Conservation (phyloP, 2,329 filamentous ascomycete species). For the Pseudogymnoascus sp. region DNA sequence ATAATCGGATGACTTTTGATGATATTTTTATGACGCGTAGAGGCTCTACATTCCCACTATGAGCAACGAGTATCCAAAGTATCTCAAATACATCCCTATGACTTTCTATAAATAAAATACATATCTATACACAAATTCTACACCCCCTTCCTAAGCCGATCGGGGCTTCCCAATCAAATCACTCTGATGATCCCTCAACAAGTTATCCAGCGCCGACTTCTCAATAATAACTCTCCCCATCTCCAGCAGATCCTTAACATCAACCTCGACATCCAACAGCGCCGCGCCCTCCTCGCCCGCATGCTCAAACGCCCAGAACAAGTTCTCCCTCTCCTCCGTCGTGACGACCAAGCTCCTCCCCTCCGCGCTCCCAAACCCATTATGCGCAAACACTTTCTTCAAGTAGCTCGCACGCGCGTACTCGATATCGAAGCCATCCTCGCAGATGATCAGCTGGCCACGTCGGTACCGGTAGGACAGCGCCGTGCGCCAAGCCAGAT, state of each 20-base stretch:
- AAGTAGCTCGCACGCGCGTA: slow-evolving; percentile 47
- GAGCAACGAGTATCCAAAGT: not conserved
- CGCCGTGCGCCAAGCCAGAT: slow-evolving; percentile 89
- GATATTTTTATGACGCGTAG: not conserved
- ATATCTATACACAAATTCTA: slow-evolving; percentile 8
- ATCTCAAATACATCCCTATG: not conserved
- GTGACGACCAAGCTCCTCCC: slow-evolving; percentile 74
- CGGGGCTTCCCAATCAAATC: slow-evolving; percentile 37
- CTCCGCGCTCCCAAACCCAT: slow-evolving; percentile 58
- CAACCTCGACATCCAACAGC: slow-evolving; percentile 67
- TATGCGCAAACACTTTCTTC: slow-evolving; percentile 57
- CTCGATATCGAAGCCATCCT: slow-evolving; percentile 63
- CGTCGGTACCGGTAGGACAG: slow-evolving; percentile 83
- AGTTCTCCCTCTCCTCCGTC: slow-evolving; percentile 45
- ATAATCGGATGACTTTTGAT: not conserved
- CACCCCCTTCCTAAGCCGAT: not conserved
- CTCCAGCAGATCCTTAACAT: slow-evolving; percentile 90
- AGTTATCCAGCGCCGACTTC: slow-evolving; percentile 64
- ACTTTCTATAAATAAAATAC: slow-evolving; percentile 7
- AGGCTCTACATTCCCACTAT: not conserved
- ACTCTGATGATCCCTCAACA: slow-evolving; percentile 65
- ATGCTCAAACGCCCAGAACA: slow-evolving; percentile 59
- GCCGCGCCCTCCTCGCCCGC: slow-evolving; percentile 60
- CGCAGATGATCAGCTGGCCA: slow-evolving; percentile 79
- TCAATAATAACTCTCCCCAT: slow-evolving; percentile 81